Percentiles rank a stretch among this genome's conserved stretches.
Evolutionary conservation across 345 rosid species (phyloP).

Genomic region (Brassica cretica): DNA sequence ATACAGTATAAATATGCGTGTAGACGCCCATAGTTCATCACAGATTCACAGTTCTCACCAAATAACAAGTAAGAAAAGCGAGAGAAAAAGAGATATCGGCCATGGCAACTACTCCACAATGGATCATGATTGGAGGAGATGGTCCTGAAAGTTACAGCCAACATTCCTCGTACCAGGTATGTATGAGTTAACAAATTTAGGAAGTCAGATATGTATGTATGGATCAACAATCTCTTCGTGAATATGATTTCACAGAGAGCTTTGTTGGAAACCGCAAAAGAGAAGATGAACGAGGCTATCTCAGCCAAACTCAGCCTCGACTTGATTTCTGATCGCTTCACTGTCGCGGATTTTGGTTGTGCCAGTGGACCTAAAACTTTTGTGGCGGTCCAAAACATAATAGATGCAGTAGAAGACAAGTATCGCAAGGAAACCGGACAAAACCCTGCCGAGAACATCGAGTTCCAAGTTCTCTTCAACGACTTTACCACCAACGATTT

Average conservation of each 20-base stretch:
- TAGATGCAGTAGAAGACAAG: slow-evolving; percentile 23
- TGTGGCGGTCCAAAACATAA: slow-evolving; percentile 24
- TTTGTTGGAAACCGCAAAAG: slow-evolving; percentile 10
- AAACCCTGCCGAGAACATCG: background rate
- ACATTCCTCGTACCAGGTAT: background rate
- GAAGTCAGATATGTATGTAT: background rate
- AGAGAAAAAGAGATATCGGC: background rate
- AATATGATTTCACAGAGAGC: background rate
- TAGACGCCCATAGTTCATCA: background rate
- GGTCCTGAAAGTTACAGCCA: slow-evolving; percentile 4
- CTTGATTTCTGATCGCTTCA: background rate
- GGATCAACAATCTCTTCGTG: background rate
- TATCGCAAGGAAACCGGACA: slow-evolving; percentile 14
- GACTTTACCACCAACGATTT: slow-evolving; percentile 53
- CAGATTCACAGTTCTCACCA: background rate
- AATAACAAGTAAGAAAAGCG: background rate
- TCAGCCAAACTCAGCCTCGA: slow-evolving; percentile 6
- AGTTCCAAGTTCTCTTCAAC: slow-evolving; percentile 38
- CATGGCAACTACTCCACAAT: background rate
- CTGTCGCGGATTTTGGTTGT: slow-evolving; percentile 33
- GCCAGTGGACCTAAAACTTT: slow-evolving; percentile 37
- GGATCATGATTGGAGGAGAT: background rate
- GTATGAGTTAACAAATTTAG: background rate
- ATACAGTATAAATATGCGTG: background rate
- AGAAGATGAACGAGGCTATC: slow-evolving; percentile 8